phyloP scores from a whole-genome alignment of 2,329 filamentous ascomycete species.

The Colletotrichum euphorbiae region DNA sequence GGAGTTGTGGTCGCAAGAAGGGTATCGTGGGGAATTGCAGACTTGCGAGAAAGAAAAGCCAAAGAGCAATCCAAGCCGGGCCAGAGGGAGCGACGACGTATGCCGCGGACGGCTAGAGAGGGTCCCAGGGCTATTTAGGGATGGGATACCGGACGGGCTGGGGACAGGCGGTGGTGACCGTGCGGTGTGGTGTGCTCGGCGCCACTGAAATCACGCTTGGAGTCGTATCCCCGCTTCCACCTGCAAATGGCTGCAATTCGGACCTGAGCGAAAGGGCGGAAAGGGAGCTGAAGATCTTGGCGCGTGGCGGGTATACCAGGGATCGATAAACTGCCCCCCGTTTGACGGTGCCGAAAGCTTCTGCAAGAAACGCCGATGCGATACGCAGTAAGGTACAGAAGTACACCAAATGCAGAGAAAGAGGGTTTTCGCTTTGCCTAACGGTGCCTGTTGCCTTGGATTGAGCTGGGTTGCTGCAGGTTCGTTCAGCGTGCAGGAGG shows the following conservation, averaged over 20 bases:
- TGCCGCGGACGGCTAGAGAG: constrained; percentile 36
- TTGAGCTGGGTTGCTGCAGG: constrained; percentile 7
- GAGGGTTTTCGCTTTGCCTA: constrained; percentile 23
- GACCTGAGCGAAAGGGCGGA: constrained; percentile 28
- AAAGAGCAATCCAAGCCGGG: constrained; percentile 25
- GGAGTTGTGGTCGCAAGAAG: background rate
- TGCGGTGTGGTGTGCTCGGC: constrained; percentile 38
- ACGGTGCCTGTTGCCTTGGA: constrained; percentile 14
- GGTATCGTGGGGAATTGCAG: constrained; percentile 37
- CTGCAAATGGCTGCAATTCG: constrained; percentile 36
- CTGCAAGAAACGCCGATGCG: constrained; percentile 36
- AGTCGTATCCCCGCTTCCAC: constrained; percentile 41
- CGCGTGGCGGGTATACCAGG: constrained; percentile 39
- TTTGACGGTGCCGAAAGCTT: constrained; percentile 37
- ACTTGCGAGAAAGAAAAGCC: constrained; percentile 35
- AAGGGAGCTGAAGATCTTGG: constrained; percentile 36
- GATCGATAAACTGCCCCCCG: constrained; percentile 35
- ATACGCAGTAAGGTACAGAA: background rate
- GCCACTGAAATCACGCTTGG: constrained; percentile 41
- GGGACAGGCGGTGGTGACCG: constrained; percentile 24
- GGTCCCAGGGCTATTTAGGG: constrained; percentile 42
- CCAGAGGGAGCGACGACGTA: constrained; percentile 9
- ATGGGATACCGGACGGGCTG: constrained; percentile 31
- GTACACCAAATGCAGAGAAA: background rate
- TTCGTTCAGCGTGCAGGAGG: constrained; percentile 4